These are phyloP conservation scores for Goffeauzyma gilvescens DNA, from an alignment of 768 basidiomycete genomes.

Conservation along the genomic window DNA sequence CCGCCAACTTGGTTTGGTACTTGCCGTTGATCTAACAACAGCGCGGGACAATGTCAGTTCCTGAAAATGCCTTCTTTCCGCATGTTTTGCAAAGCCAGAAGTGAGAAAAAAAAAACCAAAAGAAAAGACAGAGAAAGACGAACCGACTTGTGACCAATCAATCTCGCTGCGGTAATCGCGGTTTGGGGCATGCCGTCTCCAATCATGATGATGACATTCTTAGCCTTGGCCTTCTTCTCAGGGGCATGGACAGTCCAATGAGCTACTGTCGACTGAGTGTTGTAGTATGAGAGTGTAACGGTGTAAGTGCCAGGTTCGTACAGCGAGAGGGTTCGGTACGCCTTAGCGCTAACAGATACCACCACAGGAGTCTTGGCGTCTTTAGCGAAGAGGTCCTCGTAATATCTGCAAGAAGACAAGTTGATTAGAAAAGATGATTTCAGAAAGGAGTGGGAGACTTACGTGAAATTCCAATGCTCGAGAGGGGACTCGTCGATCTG, in stretches of 20 bases:
- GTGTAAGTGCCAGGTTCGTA: conserved; percentile 30
- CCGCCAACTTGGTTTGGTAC: conserved; percentile 26
- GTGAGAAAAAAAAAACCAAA: too few species aligned
- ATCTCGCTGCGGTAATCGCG: conserved; percentile 31
- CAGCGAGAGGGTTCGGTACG: conserved; percentile 23
- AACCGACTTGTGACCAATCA: conserved; percentile 34
- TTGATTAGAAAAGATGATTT: background rate
- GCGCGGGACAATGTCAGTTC: too few species aligned
- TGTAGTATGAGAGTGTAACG: conserved; percentile 28
- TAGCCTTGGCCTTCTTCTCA: conserved; percentile 23
- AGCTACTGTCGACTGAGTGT: conserved; percentile 25
- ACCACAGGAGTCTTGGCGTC: conserved; percentile 21
- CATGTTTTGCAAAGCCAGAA: too few species aligned
- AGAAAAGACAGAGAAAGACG: too few species aligned
- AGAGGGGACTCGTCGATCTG: conserved; percentile 15
- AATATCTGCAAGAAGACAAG: background rate
- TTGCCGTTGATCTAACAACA: conserved; percentile 33
- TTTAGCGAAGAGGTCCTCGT: conserved; percentile 29
- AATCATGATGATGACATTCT: conserved; percentile 34
- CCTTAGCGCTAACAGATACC: conserved; percentile 32
- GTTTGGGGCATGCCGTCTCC: conserved; percentile 21
- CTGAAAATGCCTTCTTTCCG: too few species aligned
- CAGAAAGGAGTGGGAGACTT: background rate
- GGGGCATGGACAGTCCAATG: conserved; percentile 28
- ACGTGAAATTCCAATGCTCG: conserved; percentile 22